Percentiles rank a stretch among this genome's conserved stretches.
Evolutionary conservation across 1,284 basidiomycete species (phyloP).

Genomic region (Mycosarcoma maydis): DNA sequence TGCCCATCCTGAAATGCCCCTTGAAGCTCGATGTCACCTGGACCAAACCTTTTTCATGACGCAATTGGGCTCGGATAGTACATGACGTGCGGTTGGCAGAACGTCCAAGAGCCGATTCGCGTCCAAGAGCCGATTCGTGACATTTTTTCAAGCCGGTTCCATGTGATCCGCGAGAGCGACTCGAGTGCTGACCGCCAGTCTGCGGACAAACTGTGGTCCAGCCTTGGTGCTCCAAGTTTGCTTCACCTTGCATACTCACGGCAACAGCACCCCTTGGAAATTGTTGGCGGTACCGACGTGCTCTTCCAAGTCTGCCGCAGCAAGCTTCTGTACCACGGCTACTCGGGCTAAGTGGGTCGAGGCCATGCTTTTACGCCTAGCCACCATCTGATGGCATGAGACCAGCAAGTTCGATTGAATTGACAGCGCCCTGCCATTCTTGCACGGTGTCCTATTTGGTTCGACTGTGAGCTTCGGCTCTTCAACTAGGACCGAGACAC

Average conservation of each 20-base stretch:
- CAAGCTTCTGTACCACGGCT: not conserved
- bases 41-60: not conserved
- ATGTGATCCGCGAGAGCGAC: too few species aligned
- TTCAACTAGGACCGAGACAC: too few species aligned
- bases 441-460: not conserved
- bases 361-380: not conserved
- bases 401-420: too few species aligned
- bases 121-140: too few species aligned
- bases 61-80: not conserved
- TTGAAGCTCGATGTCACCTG: too few species aligned
- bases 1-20: not conserved
- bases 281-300: not conserved
- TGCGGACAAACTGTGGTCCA: too few species aligned
- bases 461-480: not conserved
- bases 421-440: too few species aligned
- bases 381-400: constrained; percentile 4
- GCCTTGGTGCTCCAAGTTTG: too few species aligned
- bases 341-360: not conserved
- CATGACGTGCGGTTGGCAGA: not conserved
- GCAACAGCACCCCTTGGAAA: not conserved
- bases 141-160: too few species aligned
- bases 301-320: not conserved
- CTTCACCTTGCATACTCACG: too few species aligned
- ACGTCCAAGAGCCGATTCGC: not conserved
- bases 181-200: too few species aligned